A percentile compares a stretch with the other conserved stretches of the same genome.
Evolutionary conservation across 306 rosid species (phyloP).

Genomic region (Alnus glutinosa): DNA sequence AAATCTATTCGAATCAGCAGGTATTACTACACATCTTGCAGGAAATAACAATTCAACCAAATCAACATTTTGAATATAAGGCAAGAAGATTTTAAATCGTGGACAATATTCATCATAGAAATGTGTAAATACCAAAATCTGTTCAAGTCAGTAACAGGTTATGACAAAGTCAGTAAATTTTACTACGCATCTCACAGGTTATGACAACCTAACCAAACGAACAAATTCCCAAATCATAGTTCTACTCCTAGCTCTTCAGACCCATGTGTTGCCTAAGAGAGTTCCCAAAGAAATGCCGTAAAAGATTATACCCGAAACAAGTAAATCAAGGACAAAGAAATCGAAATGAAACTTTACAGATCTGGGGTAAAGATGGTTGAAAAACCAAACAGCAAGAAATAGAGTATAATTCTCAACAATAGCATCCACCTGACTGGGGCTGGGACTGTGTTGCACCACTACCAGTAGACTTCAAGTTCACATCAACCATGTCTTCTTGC

Average conservation of each 20-base stretch:
- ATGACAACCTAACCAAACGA: constrained; percentile 13
- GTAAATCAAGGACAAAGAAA: neutral
- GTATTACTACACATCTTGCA: neutral
- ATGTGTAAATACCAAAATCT: constrained; percentile 16
- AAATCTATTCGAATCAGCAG: neutral
- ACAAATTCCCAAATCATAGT: constrained; percentile 14
- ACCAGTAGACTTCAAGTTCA: constrained; percentile 42
- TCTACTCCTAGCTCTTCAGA: constrained; percentile 27
- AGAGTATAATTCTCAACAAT: constrained; percentile 33
- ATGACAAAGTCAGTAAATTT: neutral
- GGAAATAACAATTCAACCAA: neutral
- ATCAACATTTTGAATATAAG: too few species aligned
- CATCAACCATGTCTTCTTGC: constrained; percentile 55
- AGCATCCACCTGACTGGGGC: constrained; percentile 40
- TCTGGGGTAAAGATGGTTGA: constrained; percentile 23
- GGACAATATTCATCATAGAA: neutral
- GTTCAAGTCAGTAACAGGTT: neutral
- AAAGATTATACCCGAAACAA: constrained; percentile 11
- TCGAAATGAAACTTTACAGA: constrained; percentile 35
- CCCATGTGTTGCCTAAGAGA: constrained; percentile 6
- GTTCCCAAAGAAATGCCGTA: neutral
- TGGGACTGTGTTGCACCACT: constrained; percentile 31
- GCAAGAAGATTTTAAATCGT: neutral
- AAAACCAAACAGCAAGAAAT: constrained; percentile 23
- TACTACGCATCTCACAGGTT: neutral